These are phyloP conservation scores for Cryphonectria nitschkei DNA, from an alignment of 2,329 filamentous ascomycete species.

Conservation along the genomic window DNA sequence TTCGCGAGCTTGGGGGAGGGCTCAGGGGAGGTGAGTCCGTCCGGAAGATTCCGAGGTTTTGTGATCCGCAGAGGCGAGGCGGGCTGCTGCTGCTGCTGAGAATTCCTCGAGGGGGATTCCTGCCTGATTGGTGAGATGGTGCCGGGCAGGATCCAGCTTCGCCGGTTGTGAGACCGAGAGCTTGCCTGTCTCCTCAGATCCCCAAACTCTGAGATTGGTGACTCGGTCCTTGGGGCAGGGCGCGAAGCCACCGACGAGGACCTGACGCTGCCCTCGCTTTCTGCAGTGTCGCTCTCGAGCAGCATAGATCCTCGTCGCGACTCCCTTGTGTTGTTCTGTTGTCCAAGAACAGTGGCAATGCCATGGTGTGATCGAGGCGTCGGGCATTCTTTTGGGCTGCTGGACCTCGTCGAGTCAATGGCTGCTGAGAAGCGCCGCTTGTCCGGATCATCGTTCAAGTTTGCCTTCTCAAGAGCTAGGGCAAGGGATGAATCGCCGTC, in stretches of 20 bases:
- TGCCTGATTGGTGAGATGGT: slow-evolving; percentile 81
- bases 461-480: slow-evolving; percentile 54
- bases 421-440: slow-evolving; percentile 58
- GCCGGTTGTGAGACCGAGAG: slow-evolving; percentile 80
- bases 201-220: slow-evolving; percentile 85
- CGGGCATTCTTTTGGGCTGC: slow-evolving; percentile 86
- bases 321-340: slow-evolving; percentile 56
- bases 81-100: slow-evolving; percentile 63
- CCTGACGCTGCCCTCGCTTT: slow-evolving; percentile 85
- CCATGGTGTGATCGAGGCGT: slow-evolving; percentile 85
- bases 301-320: slow-evolving; percentile 79
- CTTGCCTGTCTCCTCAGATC: slow-evolving; percentile 76
- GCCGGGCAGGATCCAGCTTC: slow-evolving; percentile 81
- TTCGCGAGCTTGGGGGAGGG: slow-evolving; percentile 84
- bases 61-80: slow-evolving; percentile 85
- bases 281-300: slow-evolving; percentile 80
- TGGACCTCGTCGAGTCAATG: slow-evolving; percentile 79
- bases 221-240: slow-evolving; percentile 75
- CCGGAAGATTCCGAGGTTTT: slow-evolving; percentile 72
- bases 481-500: slow-evolving; percentile 62
- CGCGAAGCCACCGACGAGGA: slow-evolving; percentile 77
- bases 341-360: slow-evolving; percentile 59
- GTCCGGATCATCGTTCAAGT: slow-evolving; percentile 45
- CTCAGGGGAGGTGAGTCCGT: slow-evolving; percentile 79
- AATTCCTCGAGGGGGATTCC: slow-evolving; percentile 80